Percentiles rank a stretch among this genome's conserved stretches.
Evolutionary conservation across 2,329 filamentous ascomycete genomes (phyloP).

Genomic region (Exophiala sp.): DNA sequence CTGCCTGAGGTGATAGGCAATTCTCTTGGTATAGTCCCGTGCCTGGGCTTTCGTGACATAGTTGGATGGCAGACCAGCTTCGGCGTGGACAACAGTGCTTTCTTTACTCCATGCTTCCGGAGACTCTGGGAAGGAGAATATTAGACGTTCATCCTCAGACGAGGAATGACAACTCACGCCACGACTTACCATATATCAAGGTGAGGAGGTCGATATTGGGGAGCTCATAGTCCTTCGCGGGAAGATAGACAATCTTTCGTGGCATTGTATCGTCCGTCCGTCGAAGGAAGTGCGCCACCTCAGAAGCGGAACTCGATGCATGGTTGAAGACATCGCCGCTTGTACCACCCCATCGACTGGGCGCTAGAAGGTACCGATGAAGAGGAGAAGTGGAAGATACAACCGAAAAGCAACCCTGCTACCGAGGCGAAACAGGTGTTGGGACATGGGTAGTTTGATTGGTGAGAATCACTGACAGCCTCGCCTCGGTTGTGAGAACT

Average conservation of each 20-base stretch:
- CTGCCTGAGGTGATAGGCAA: conserved; percentile 52
- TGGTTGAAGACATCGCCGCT: neutral
- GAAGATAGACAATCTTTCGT: conserved; percentile 18
- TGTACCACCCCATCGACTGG: neutral
- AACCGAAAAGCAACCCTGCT: neutral
- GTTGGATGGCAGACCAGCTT: conserved; percentile 51
- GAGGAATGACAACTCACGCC: neutral
- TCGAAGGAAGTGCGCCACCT: neutral
- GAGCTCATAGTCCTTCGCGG: conserved; percentile 25
- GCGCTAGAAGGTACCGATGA: neutral
- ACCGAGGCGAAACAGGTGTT: neutral
- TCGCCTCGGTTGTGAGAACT: neutral
- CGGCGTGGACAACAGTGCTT: conserved; percentile 51
- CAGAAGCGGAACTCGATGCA: neutral
- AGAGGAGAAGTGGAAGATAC: neutral
- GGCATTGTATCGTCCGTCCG: neutral
- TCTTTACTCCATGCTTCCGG: conserved; percentile 33
- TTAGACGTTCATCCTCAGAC: neutral
- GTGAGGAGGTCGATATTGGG: conserved; percentile 24
- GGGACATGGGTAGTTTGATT: no score
- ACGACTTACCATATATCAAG: conserved; percentile 21
- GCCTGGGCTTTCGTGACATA: conserved; percentile 50
- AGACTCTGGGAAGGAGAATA: conserved; percentile 13
- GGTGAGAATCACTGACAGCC: neutral
- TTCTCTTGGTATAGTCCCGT: conserved; percentile 46